These are phyloP conservation scores for Nemania serpens DNA, from an alignment of 2,329 filamentous ascomycete species.

Conservation along the genomic window DNA sequence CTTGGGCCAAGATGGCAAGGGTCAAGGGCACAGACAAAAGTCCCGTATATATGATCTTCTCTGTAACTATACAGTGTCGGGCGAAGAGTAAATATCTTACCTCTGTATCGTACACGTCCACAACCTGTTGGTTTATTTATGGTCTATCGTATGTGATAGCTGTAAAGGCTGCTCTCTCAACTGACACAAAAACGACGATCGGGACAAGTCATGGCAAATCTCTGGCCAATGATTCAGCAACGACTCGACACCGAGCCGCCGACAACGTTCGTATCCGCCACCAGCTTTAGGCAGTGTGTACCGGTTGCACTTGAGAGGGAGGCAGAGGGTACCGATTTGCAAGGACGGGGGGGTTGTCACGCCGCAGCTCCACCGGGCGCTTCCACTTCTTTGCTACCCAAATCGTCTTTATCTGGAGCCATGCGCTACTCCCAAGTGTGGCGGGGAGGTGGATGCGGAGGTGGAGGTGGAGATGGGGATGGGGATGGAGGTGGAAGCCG, in stretches of 20 bases:
- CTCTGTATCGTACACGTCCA: not conserved
- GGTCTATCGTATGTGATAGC: not conserved
- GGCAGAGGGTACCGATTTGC: slow-evolving; percentile 2
- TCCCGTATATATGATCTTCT: slow-evolving; percentile 15
- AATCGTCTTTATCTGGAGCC: slow-evolving; percentile 24
- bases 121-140: slow-evolving; percentile 1
- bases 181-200: not conserved
- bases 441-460: slow-evolving; percentile 18
- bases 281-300: slow-evolving; percentile 13
- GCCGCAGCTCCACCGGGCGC: slow-evolving; percentile 21
- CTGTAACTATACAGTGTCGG: not conserved
- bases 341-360: slow-evolving; percentile 15
- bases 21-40: slow-evolving; percentile 1
- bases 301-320: slow-evolving; percentile 1
- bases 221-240: not conserved
- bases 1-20: not conserved
- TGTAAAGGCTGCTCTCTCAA: not conserved
- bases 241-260: not conserved
- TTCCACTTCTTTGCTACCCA: slow-evolving; percentile 28
- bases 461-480: slow-evolving; percentile 16
- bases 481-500: slow-evolving; percentile 15
- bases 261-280: slow-evolving; percentile 6
- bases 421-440: slow-evolving; percentile 20
- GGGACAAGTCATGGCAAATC: not conserved
- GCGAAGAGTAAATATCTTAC: slow-evolving; percentile 7